Percentiles rank a stretch among this genome's conserved stretches.
phyloP scores from a whole-genome alignment of 2,329 filamentous ascomycete genomes.

The Coleophoma crateriformis region DNA sequence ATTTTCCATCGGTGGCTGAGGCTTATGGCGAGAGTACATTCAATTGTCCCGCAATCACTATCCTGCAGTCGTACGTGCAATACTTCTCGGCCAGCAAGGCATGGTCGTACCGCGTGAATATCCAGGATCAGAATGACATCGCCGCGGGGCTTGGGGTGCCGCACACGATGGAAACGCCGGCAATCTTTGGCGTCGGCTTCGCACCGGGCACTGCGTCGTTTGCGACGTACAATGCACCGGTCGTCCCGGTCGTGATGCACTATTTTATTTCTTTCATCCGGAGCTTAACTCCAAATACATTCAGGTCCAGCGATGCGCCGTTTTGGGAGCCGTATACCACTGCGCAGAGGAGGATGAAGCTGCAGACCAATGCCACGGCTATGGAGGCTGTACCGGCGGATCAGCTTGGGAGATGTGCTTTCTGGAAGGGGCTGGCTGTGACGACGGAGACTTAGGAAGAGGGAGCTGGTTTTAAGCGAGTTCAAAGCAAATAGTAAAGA shows the following conservation, averaged over 20 bases:
- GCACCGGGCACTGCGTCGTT: conserved; percentile 22
- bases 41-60: conserved; percentile 36
- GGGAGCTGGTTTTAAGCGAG: neutral
- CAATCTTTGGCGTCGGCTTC: conserved; percentile 31
- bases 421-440: conserved; percentile 19
- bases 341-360: conserved; percentile 15
- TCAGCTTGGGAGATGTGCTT: conserved; percentile 16
- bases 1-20: conserved; percentile 33
- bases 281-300: conserved; percentile 31
- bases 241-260: conserved; percentile 29
- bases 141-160: conserved; percentile 29
- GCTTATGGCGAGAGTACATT: conserved; percentile 43
- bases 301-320: conserved; percentile 22
- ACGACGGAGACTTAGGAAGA: conserved; percentile 13
- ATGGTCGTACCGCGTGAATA: conserved; percentile 44
- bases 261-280: conserved; percentile 40
- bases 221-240: conserved; percentile 23
- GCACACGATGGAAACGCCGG: conserved; percentile 29
- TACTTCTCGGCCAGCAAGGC: conserved; percentile 27
- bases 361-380: conserved; percentile 17
- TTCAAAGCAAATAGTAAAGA: too few relatives aligned
- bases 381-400: conserved; percentile 22
- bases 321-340: conserved; percentile 20
- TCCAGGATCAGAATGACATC: conserved; percentile 31
- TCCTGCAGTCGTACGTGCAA: conserved; percentile 27